Percentiles rank a stretch among this genome's conserved stretches.
Conservation (phyloP, 2,329 filamentous ascomycete genomes). For the Thelonectria rubi region DNA sequence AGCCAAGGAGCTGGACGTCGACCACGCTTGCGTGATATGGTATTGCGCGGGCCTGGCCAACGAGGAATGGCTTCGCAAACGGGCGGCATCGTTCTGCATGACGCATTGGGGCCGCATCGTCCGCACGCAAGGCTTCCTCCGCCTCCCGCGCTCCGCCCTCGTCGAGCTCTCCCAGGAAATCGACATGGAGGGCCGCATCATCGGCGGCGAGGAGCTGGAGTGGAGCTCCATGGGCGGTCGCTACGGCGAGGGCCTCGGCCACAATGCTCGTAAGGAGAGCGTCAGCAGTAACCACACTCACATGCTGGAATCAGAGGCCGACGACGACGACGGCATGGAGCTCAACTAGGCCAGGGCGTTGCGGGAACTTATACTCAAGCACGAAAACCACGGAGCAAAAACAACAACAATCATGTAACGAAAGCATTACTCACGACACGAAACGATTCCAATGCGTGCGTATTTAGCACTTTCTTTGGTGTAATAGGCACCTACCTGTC, state of each 20-base stretch:
- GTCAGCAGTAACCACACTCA: constrained; percentile 68
- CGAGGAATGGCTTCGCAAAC: constrained; percentile 92
- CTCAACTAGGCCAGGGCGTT: constrained; percentile 50
- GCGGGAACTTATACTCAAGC: not conserved
- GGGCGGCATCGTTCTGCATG: constrained; percentile 88
- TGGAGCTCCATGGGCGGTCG: constrained; percentile 59
- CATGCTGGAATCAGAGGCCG: constrained; percentile 64
- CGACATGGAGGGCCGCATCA: constrained; percentile 88
- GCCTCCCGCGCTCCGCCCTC: constrained; percentile 78
- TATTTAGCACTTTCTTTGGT: not conserved
- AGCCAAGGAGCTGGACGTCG: constrained; percentile 89
- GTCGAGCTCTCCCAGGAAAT: constrained; percentile 94
- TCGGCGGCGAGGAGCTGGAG: constrained; percentile 85
- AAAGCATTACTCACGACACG: not conserved
- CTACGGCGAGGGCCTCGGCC: constrained; percentile 52
- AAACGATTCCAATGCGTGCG: not conserved
- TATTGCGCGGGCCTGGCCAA: constrained; percentile 89
- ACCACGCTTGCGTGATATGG: constrained; percentile 96
- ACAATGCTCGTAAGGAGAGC: constrained; percentile 64
- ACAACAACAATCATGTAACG: constrained; percentile 8
- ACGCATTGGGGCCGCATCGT: constrained; percentile 96
- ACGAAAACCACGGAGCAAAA: not conserved
- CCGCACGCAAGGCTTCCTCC: constrained; percentile 85
- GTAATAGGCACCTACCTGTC: not conserved
- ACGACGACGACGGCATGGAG: constrained; percentile 72